These are phyloP conservation scores for Yamadazyma phyllophila DNA, from an alignment of 805 yeast species.

Conservation along the genomic window DNA sequence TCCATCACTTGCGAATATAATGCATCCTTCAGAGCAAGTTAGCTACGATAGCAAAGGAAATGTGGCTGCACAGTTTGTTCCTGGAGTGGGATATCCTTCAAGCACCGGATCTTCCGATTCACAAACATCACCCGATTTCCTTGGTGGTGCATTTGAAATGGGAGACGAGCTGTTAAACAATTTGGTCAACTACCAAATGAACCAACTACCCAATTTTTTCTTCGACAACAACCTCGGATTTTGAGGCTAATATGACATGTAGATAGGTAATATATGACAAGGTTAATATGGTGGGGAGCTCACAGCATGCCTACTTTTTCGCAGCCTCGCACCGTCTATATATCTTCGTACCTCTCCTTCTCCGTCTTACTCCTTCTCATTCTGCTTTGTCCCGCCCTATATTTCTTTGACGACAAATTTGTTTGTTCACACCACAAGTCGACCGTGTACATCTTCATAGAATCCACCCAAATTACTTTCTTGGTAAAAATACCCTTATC, in stretches of 20 bases:
- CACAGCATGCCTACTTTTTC: too few species aligned
- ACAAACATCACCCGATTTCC: slow-evolving; percentile 4
- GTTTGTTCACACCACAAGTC: too few species aligned
- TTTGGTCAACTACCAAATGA: slow-evolving; percentile 24
- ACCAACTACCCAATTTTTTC: slow-evolving; percentile 37
- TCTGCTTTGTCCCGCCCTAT: too few species aligned
- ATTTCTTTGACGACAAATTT: too few species aligned
- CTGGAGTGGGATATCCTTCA: not conserved
- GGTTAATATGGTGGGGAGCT: too few species aligned
- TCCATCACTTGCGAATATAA: slow-evolving; percentile 23
- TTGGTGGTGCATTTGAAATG: slow-evolving; percentile 14
- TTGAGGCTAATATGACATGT: slow-evolving; percentile 7
- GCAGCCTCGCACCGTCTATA: too few species aligned
- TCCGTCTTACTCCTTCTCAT: too few species aligned
- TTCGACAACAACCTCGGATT: slow-evolving; percentile 34
- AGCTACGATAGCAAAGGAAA: not conserved
- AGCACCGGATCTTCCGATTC: not conserved
- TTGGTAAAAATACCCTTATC: too few species aligned
- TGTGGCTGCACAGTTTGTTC: not conserved
- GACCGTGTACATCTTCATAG: too few species aligned
- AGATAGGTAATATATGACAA: not conserved
- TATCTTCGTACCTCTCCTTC: too few species aligned
- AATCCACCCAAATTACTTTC: too few species aligned
- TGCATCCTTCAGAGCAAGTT: slow-evolving; percentile 15
- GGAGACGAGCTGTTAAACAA: slow-evolving; percentile 22